Evolutionary conservation across 2,329 filamentous ascomycete species (phyloP).

Genomic region (Myrmaecium sp.): DNA sequence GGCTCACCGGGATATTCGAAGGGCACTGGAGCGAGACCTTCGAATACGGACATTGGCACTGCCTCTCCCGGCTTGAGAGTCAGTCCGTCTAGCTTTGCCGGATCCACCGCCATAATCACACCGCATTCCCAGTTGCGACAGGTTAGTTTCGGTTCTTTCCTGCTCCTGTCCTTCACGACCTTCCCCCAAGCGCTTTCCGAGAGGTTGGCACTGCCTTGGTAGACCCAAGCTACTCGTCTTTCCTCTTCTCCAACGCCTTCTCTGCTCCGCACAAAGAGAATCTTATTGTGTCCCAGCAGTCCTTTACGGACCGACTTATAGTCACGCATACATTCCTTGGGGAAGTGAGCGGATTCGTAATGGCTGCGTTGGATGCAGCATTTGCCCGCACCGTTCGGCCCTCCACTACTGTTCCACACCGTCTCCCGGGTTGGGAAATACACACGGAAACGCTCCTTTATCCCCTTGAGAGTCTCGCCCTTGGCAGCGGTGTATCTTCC

Average conservation of each 20-base stretch:
- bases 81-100: constrained; percentile 7
- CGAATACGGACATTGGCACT: constrained; percentile 33
- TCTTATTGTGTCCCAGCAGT: constrained; percentile 76
- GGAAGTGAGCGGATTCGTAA: constrained; percentile 57
- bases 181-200: constrained; percentile 91
- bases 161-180: constrained; percentile 50
- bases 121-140: constrained; percentile 95
- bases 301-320: constrained; percentile 54
- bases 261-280: constrained; percentile 29
- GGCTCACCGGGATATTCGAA: constrained; percentile 41
- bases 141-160: constrained; percentile 55
- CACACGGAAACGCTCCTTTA: constrained; percentile 44
- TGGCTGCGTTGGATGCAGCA: constrained; percentile 62
- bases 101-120: constrained; percentile 49
- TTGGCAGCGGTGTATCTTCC: constrained; percentile 18
- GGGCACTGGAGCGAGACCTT: constrained; percentile 41
- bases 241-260: constrained; percentile 8
- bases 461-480: constrained; percentile 14
- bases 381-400: constrained; percentile 47
- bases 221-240: constrained; percentile 48
- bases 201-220: constrained; percentile 80
- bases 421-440: constrained; percentile 69
- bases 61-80: constrained; percentile 6
- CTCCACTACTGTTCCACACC: constrained; percentile 11
- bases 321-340: constrained; percentile 54